A percentile compares a stretch with the other conserved stretches of the same genome.
Conservation (phyloP, 1,284 basidiomycete species). For the Fomitiporia mediterranea region DNA sequence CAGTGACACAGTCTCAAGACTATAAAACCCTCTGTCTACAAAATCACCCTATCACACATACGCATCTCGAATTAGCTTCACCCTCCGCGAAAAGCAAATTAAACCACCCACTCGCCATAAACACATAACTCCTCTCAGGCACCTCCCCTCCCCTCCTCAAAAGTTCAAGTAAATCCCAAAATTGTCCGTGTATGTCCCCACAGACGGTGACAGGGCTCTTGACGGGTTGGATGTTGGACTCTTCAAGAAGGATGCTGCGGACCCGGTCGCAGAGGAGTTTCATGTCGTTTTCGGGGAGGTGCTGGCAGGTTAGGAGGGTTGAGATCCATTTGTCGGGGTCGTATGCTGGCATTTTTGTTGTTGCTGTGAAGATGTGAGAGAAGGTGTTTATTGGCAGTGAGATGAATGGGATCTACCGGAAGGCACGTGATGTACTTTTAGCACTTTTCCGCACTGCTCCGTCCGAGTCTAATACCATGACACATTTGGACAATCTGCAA, state of each 20-base stretch:
- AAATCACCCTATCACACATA: conserved; percentile 79
- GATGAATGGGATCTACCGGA: background rate
- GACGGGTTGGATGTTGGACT: conserved; percentile 93
- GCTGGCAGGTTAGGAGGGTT: conserved; percentile 79
- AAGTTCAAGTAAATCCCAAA: conserved; percentile 93
- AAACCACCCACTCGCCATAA: conserved; percentile 81
- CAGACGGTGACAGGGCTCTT: conserved; percentile 89
- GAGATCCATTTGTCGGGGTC: conserved; percentile 71
- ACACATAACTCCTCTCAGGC: conserved; percentile 92
- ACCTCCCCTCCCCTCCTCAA: conserved; percentile 85
- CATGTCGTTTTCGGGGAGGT: conserved; percentile 90
- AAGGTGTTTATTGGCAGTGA: background rate
- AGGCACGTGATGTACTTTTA: background rate
- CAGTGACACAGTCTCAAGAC: conserved; percentile 91
- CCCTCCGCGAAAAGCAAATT: conserved; percentile 4
- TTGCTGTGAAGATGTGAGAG: background rate
- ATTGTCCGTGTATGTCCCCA: conserved; percentile 94
- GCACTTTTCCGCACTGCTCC: background rate
- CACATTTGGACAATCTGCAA: background rate
- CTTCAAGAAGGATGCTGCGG: conserved; percentile 83
- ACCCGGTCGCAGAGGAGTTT: conserved; percentile 86
- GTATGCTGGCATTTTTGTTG: conserved; percentile 35
- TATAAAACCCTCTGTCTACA: conserved; percentile 95
- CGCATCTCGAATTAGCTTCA: conserved; percentile 20
- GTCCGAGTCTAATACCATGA: background rate